Percentiles rank a stretch among this genome's conserved stretches.
phyloP scores from a whole-genome alignment of 2,329 filamentous ascomycete species.

The Penicillium sp. region DNA sequence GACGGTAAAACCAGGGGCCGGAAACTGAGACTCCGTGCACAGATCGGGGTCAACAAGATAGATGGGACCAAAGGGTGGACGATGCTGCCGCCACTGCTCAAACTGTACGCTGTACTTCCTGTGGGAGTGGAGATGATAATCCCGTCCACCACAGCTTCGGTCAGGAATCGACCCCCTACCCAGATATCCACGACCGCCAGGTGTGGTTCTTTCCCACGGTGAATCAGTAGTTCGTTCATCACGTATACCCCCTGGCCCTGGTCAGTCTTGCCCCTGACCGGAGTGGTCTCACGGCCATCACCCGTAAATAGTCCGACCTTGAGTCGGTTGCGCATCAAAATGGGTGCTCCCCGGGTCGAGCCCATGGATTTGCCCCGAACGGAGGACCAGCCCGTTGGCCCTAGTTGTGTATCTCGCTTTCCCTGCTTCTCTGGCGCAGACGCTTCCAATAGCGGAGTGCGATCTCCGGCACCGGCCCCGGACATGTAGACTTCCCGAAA shows the following conservation, averaged over 20 bases:
- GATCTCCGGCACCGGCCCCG: constrained; percentile 51
- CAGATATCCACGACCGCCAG: constrained; percentile 88
- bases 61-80: constrained; percentile 88
- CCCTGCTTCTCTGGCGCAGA: constrained; percentile 26
- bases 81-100: constrained; percentile 89
- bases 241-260: constrained; percentile 55
- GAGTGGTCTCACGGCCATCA: constrained; percentile 55
- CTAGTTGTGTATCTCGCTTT: constrained; percentile 16
- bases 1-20: constrained; percentile 83
- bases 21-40: constrained; percentile 85
- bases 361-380: constrained; percentile 79
- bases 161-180: constrained; percentile 82
- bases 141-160: constrained; percentile 89
- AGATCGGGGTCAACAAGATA: constrained; percentile 87
- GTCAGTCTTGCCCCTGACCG: constrained; percentile 24
- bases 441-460: constrained; percentile 41
- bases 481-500: constrained; percentile 92
- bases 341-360: constrained; percentile 64
- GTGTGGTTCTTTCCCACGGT: constrained; percentile 83
- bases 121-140: constrained; percentile 93
- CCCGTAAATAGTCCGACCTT: constrained; percentile 78
- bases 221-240: constrained; percentile 92
- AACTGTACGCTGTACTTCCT: constrained; percentile 88
- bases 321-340: constrained; percentile 79
- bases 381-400: constrained; percentile 61